Conservation (phyloP, 768 basidiomycete species). For the Psilocybe tampanensis region DNA sequence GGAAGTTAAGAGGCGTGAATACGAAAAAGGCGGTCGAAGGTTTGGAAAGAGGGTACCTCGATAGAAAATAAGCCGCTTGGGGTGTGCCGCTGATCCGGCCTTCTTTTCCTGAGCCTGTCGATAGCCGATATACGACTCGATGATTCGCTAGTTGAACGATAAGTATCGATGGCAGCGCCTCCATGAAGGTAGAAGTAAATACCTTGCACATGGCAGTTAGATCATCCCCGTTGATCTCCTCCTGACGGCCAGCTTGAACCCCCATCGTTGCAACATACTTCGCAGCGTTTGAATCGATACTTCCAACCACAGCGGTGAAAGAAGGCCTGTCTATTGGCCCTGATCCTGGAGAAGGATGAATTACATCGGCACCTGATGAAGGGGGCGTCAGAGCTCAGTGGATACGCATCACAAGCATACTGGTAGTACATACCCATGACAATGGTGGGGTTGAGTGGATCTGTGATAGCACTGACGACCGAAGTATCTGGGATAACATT, state of each 20-base stretch:
- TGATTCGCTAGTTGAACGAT: conserved; percentile 42
- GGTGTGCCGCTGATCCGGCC: conserved; percentile 36
- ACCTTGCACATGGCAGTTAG: conserved; percentile 67
- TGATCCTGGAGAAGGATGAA: conserved; percentile 67
- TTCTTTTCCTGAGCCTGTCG: conserved; percentile 52
- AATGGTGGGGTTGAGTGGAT: conserved; percentile 74
- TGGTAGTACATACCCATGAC: conserved; percentile 59
- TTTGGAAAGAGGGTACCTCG: conserved; percentile 45
- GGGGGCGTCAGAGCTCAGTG: neutral
- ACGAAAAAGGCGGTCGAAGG: conserved; percentile 1
- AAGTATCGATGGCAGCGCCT: neutral
- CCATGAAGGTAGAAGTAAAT: conserved; percentile 1
- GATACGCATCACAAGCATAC: neutral
- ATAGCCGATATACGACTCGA: conserved; percentile 61
- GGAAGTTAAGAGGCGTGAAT: conserved; percentile 15
- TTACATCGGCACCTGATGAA: conserved; percentile 71
- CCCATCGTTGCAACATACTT: conserved; percentile 70
- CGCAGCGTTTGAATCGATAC: conserved; percentile 72
- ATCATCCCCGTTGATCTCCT: conserved; percentile 66
- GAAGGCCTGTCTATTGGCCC: conserved; percentile 78
- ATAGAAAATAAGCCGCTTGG: conserved; percentile 76
- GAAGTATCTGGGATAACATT: conserved; percentile 74
- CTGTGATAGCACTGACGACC: conserved; percentile 63
- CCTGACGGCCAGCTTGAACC: conserved; percentile 69
- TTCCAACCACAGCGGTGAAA: conserved; percentile 81